These are phyloP conservation scores for Panicum virgatum DNA, from an alignment of 202 grass and related monocot species.

Conservation along the genomic window DNA sequence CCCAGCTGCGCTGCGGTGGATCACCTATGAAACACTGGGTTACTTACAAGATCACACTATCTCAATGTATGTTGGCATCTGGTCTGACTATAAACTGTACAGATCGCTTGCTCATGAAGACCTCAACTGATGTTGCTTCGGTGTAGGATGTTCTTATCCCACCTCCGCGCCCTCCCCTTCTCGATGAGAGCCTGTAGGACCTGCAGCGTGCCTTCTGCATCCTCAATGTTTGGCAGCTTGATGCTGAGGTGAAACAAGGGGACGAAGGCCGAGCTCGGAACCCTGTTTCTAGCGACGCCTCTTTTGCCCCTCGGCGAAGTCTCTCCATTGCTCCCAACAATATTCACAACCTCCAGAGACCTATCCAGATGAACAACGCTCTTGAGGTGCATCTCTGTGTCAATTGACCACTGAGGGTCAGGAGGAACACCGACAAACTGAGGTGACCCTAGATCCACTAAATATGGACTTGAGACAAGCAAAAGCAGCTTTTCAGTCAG, in stretches of 20 bases:
- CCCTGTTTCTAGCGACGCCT: slow-evolving; percentile 46
- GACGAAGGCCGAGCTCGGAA: slow-evolving; percentile 46
- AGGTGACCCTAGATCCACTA: slow-evolving; percentile 59
- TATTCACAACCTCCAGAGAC: slow-evolving; percentile 73
- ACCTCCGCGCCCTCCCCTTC: slow-evolving; percentile 61
- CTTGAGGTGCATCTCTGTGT: slow-evolving; percentile 81
- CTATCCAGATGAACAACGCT: slow-evolving; percentile 88
- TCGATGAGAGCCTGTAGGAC: slow-evolving; percentile 53
- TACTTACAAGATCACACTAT: slow-evolving; percentile 21
- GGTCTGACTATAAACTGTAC: slow-evolving; percentile 21
- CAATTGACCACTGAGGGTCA: slow-evolving; percentile 72
- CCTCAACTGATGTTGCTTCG: slow-evolving; percentile 62
- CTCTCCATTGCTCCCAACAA: slow-evolving; percentile 85
- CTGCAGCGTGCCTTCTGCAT: slow-evolving; percentile 62
- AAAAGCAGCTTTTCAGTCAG: slow-evolving; percentile 73
- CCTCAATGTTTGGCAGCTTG: slow-evolving; percentile 61
- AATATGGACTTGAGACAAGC: slow-evolving; percentile 60
- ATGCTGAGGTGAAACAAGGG: slow-evolving; percentile 69
- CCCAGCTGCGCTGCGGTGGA: not conserved
- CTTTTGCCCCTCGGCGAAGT: slow-evolving; percentile 65
- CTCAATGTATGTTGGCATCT: slow-evolving; percentile 16
- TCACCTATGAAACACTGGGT: not conserved
- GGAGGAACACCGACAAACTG: slow-evolving; percentile 76
- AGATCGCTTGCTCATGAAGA: slow-evolving; percentile 1
- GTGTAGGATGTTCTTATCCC: slow-evolving; percentile 65